These are phyloP conservation scores for Marchantia polymorpha DNA, from an alignment of 225 moss, liverwort and hornwort genomes.

Conservation along the genomic window DNA sequence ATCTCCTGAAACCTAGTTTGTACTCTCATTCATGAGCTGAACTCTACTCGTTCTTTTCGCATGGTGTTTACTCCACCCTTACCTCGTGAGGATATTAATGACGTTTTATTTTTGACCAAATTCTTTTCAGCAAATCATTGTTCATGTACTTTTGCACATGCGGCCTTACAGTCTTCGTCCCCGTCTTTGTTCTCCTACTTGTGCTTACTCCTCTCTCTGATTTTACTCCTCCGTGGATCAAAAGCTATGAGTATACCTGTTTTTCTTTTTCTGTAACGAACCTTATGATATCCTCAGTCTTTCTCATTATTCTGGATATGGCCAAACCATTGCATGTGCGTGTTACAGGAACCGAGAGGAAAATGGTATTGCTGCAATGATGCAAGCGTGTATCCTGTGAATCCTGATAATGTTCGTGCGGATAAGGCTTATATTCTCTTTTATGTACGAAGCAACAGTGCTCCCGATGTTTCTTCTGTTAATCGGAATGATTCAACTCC, in stretches of 20 bases:
- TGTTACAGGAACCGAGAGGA: conserved; percentile 62
- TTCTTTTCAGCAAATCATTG: no score
- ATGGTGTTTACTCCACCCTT: no score
- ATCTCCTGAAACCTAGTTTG: no score
- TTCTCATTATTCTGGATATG: neutral
- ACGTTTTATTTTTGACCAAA: no score
- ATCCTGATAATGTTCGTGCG: conserved; percentile 16
- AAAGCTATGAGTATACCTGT: neutral
- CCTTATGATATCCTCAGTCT: neutral
- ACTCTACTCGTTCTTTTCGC: no score
- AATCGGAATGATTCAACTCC: conserved; percentile 15
- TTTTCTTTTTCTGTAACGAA: neutral
- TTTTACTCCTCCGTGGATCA: neutral
- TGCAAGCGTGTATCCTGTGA: conserved; percentile 58
- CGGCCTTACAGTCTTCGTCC: no score
- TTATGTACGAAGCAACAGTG: conserved; percentile 19
- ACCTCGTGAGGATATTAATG: no score
- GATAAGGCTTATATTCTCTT: conserved; percentile 32
- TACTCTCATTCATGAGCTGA: no score
- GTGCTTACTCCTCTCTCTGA: no score
- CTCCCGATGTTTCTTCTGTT: conserved; percentile 1
- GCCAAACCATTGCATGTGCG: neutral
- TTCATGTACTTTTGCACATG: no score
- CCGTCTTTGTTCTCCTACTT: no score
- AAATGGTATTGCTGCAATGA: conserved; percentile 85